Percentiles rank a stretch among this genome's conserved stretches.
Evolutionary conservation across 1,284 basidiomycete genomes (phyloP).

Genomic region (Ceraceosorus guamensis): DNA sequence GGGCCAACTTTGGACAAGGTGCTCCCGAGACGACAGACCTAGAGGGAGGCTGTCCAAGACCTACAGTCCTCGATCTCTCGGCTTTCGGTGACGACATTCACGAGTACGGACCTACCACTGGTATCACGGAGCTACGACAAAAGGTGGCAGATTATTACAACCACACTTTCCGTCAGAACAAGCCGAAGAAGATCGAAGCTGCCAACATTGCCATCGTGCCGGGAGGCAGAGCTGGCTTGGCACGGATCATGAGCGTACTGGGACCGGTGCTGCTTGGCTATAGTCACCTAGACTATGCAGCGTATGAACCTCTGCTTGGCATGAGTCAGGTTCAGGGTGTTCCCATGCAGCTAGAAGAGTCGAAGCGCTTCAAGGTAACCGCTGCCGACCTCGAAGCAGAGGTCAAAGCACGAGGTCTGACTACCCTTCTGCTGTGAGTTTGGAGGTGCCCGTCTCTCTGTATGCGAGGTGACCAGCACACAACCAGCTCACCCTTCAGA

Average conservation of each 20-base stretch:
- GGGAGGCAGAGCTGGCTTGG: constrained; percentile 78
- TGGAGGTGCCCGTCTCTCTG: too few relatives aligned
- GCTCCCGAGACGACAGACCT: constrained; percentile 58
- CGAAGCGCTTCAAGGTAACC: constrained; percentile 64
- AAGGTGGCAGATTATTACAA: constrained; percentile 65
- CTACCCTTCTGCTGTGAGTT: constrained; percentile 64
- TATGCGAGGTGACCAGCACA: too few relatives aligned
- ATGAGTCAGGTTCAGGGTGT: constrained; percentile 73
- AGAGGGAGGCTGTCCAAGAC: constrained; percentile 64
- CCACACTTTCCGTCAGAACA: constrained; percentile 64
- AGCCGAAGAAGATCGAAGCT: constrained; percentile 61
- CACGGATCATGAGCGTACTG: constrained; percentile 81
- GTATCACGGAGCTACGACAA: constrained; percentile 60
- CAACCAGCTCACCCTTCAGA: too few relatives aligned
- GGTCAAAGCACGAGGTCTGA: constrained; percentile 57
- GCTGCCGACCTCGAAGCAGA: constrained; percentile 55
- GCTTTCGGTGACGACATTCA: constrained; percentile 57
- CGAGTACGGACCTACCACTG: constrained; percentile 88
- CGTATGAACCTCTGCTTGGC: constrained; percentile 63
- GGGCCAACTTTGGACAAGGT: constrained; percentile 27
- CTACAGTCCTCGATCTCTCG: constrained; percentile 57
- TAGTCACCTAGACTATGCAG: constrained; percentile 78
- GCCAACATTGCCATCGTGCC: constrained; percentile 85
- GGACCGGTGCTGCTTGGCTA: constrained; percentile 63
- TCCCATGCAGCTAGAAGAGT: constrained; percentile 50